Evolutionary conservation across 805 yeast species (phyloP), one percentile per base, ranked within the genome.

Genomic region (Vanderwaltozyma tropicalis): DNA sequence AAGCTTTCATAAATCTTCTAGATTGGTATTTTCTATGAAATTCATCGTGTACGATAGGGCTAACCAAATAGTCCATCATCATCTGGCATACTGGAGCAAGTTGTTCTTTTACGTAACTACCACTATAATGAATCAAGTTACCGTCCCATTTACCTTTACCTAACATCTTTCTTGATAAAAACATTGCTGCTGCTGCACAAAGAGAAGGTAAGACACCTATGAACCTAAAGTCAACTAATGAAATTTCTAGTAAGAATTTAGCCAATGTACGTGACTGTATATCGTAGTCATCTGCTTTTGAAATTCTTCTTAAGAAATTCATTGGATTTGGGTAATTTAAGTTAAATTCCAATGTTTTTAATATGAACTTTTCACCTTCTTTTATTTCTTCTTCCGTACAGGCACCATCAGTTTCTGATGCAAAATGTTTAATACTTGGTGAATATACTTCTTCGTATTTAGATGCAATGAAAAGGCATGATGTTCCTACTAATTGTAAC

Each of bases 271-370:
- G 76, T 34, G 89, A 76, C 61, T 82, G 86, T 43, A 85, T 81
- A 58, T 87, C 94, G 66, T 86, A 88, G 57, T 84, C 88, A 60
- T 88, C 96, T 24, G 96, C 96, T 57, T 85, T 86, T 31, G 95
- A 84, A 35, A 88, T 84, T 57, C 96, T 72, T 61, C 96, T 75
- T 52, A 87, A 64, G 55, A 87, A 87, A 61, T 87, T 87, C 86
- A 87, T 80, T 43, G 96, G 96, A 57, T 84, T 85, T 39, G 96
- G 95, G 54, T 82, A 84, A 50, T 83, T 79, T 50, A 87, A 66
- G 59, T 84, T 80, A 59, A 83, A 88, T 43, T 76, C 72, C 38
- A 87, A 66, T 21, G 78, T 74, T 49, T 83, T 80, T 40, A 88
- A 62, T 31, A 87, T 80, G 52, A 75, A 79, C 56, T 80, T 80